Evolutionary conservation across 148 eudicot genomes (phyloP).

Genomic region (Arbutus unedo): DNA sequence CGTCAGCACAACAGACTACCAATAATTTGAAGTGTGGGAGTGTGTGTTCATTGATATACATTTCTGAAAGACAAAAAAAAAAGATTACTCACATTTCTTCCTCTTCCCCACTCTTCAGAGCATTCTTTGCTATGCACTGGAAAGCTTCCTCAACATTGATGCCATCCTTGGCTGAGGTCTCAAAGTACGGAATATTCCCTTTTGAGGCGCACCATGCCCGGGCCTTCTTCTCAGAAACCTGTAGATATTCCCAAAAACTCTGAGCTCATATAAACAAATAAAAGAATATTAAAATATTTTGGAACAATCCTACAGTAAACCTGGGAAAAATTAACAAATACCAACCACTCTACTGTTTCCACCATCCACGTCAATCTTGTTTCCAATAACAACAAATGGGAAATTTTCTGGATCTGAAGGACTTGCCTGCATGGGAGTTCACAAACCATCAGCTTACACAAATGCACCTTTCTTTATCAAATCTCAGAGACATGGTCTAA

Average conservation of each 20-base stretch:
- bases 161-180: constrained; percentile 95
- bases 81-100: constrained; percentile 80
- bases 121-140: constrained; percentile 89
- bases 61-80: not conserved
- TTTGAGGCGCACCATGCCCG: constrained; percentile 97
- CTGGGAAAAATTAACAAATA: not conserved
- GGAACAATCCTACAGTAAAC: not conserved
- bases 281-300: not conserved
- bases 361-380: constrained; percentile 88
- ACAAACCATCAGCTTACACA: constrained; percentile 1
- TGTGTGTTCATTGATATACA: not conserved
- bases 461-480: too few relatives aligned
- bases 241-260: constrained; percentile 13
- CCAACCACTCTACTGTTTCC: constrained; percentile 88
- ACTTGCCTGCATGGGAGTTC: constrained; percentile 58
- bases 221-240: constrained; percentile 98
- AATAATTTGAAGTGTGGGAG: not conserved
- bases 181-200: constrained; percentile 93
- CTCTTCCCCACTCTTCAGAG: constrained; percentile 82
- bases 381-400: constrained; percentile 94
- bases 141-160: constrained; percentile 93
- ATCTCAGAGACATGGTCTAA: too few relatives aligned
- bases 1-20: not conserved
- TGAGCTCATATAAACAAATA: not conserved
- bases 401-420: constrained; percentile 97